Conservation (phyloP, 495 filamentous ascomycete species). For the Penicillium ochrochloron region DNA sequence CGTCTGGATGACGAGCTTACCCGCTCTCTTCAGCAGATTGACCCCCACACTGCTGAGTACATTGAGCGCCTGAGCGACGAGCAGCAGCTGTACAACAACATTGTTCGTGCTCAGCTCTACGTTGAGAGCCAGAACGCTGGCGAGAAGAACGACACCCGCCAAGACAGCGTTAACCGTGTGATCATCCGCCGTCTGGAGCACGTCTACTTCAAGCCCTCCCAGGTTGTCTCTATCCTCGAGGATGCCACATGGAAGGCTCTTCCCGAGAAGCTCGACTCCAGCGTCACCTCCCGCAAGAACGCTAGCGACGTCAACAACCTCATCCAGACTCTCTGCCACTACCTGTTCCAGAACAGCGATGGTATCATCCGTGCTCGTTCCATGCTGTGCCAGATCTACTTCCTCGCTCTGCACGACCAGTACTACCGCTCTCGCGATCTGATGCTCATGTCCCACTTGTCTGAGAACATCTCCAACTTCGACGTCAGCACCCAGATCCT, state of each 20-base stretch:
- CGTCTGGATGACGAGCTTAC: conserved; percentile 97
- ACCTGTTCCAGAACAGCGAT: conserved; percentile 90
- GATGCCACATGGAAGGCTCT: conserved; percentile 89
- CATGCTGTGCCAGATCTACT: conserved; percentile 98
- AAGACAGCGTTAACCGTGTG: conserved; percentile 86
- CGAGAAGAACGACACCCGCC: conserved; percentile 70
- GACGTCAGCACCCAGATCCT: conserved; percentile 97
- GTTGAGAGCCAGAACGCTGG: conserved; percentile 76
- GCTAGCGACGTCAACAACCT: conserved; percentile 69
- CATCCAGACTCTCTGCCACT: conserved; percentile 87
- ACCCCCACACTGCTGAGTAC: conserved; percentile 98
- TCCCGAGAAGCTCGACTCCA: conserved; percentile 70
- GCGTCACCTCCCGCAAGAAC: conserved; percentile 73
- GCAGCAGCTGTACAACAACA: conserved; percentile 86
- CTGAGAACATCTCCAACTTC: conserved; percentile 93
- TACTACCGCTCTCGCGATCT: conserved; percentile 98
- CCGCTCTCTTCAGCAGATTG: conserved; percentile 91
- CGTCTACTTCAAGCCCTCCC: conserved; percentile 97
- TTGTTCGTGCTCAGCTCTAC: conserved; percentile 85
- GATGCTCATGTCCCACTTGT: conserved; percentile 99
- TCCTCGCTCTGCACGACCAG: conserved; percentile 93
- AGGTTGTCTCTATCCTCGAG: conserved; percentile 90
- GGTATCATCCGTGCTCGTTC: conserved; percentile 94
- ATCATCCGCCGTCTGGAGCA: conserved; percentile 95
- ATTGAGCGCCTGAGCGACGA: conserved; percentile 94